Evolutionary conservation across 768 basidiomycete genomes (phyloP), one percentile per base, ranked within the genome.

Genomic region (Austroboletus festivus): DNA sequence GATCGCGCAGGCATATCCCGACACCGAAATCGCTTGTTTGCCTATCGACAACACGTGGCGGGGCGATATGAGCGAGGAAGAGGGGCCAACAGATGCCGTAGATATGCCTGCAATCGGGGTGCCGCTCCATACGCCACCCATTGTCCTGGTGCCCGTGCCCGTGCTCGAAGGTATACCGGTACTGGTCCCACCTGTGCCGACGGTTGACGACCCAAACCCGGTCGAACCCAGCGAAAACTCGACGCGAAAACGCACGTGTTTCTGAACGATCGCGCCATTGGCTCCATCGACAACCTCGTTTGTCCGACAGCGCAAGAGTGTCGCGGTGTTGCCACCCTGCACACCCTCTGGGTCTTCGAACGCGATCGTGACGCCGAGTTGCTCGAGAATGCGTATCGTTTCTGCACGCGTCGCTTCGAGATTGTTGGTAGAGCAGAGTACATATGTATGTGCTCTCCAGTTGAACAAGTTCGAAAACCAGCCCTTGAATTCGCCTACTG

Each of bases 381-480:
- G 71, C 48, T 84, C 78, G 43, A 89, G 79, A 39, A 93, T 70
- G 5, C 83, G 73, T 15, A 76, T 72, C 42, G 82, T 76, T 55
- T 86, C 82, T 28, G 75, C 64, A 11, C 88, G 79, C 5, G 92
- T 93, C 30, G 76, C 74, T 15, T 68, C 67, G 37, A 82, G 58
- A 49, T 80, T 77, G 47, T 80, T 74, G 15, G 68, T 55, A 4
- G 86, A 88, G 62, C 83, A 85, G 23, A 82, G 66, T 51, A 69
- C 64, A 60, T 68, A 74, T 20, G 74, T 68, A 46, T 81, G 79
- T 26, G 77, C 74, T 62, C 89, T 93, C 89, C 92, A 96, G 67
- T 84, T 89, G 75, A 98, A 97, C 24, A 98, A 73, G 56, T 89
- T 95, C 19, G 91, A 89, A 69, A 98, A 94, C 94, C 94, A 96